Conservation (phyloP, 345 rosid species). For the Fremontodendron californicum region DNA sequence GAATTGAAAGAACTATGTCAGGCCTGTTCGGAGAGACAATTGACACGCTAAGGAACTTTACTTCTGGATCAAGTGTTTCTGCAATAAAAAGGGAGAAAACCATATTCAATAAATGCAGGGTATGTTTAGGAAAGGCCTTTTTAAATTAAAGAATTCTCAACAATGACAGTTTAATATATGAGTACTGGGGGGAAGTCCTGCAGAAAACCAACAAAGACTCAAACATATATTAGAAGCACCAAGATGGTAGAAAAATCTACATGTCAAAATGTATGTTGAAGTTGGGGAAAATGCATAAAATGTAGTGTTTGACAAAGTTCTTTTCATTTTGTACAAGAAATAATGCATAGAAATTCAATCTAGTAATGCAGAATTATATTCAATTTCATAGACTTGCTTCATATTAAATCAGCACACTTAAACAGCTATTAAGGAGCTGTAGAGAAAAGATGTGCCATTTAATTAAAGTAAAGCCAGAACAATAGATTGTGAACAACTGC, state of each 20-base stretch:
- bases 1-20: slow-evolving; percentile 55
- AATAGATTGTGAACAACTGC: background rate
- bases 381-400: background rate
- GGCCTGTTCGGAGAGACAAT: slow-evolving; percentile 60
- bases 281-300: background rate
- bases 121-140: background rate
- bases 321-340: background rate
- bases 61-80: slow-evolving; percentile 80
- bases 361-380: background rate
- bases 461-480: no score
- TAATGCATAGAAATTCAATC: background rate
- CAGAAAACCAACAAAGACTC: background rate
- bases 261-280: background rate
- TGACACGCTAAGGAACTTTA: slow-evolving; percentile 52
- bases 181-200: background rate
- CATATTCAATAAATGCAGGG: background rate
- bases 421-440: background rate
- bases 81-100: slow-evolving; percentile 16
- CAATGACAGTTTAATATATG: background rate
- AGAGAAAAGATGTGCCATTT: background rate
- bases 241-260: background rate
- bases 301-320: background rate
- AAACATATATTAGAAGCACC: background rate
- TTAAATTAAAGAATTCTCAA: background rate
- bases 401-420: background rate